These are phyloP conservation scores for Camellia granthamiana DNA, from an alignment of 148 eudicot species.

Conservation along the genomic window DNA sequence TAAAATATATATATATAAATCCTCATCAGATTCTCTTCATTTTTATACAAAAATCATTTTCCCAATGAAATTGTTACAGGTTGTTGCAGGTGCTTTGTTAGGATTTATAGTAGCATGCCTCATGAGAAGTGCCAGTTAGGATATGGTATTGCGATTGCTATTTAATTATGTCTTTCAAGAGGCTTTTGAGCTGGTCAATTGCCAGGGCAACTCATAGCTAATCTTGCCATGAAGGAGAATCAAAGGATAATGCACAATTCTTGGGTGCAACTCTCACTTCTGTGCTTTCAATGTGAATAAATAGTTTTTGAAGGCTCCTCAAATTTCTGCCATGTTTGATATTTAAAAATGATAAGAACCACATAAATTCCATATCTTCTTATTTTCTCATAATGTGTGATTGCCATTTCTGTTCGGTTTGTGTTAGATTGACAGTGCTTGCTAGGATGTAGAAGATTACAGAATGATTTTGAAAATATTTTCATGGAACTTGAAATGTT, in stretches of 20 bases:
- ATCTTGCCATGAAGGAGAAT: not conserved
- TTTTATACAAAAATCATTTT: not conserved
- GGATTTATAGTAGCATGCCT: slow-evolving; percentile 40
- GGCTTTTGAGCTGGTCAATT: not conserved
- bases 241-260: not conserved
- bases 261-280: not conserved
- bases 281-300: slow-evolving; percentile 4
- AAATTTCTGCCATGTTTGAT: not conserved
- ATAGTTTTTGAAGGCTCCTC: slow-evolving; percentile 3
- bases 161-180: not conserved
- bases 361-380: not conserved
- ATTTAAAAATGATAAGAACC: not conserved
- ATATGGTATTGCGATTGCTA: not conserved
- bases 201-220: not conserved
- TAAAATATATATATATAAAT: not conserved
- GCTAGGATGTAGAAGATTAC: not conserved
- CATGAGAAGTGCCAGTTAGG: slow-evolving; percentile 28
- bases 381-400: not conserved
- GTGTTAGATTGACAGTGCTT: not conserved
- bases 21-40: not conserved
- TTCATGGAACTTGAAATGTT: not conserved
- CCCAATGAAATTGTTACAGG: slow-evolving; percentile 26
- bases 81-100: slow-evolving; percentile 43
- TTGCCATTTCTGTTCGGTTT: not conserved
- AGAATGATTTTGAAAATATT: not conserved